phyloP scores from a whole-genome alignment of 1,284 basidiomycete species.

The Xerocomus nothofagi region DNA sequence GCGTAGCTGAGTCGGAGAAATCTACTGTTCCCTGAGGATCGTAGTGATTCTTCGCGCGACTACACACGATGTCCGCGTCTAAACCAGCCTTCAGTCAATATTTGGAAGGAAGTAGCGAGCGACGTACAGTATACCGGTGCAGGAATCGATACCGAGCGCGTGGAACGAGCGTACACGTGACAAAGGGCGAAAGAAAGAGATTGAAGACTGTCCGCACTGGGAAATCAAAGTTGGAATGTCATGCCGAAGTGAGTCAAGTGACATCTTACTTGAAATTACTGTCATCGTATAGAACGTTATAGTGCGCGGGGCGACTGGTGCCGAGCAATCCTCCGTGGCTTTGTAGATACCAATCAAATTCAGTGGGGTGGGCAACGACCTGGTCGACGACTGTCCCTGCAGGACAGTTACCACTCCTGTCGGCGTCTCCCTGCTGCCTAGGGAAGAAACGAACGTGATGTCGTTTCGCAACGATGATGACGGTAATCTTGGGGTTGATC shows the following conservation, averaged over 20 bases:
- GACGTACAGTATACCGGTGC: conserved; percentile 80
- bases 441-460: conserved; percentile 82
- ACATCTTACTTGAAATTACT: conserved; percentile 48
- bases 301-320: conserved; percentile 68
- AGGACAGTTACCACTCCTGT: conserved; percentile 69
- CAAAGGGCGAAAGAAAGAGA: conserved; percentile 73
- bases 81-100: conserved; percentile 3
- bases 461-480: conserved; percentile 75
- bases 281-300: conserved; percentile 63
- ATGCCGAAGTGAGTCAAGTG: neutral
- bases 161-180: conserved; percentile 80
- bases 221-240: conserved; percentile 9
- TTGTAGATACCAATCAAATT: conserved; percentile 81
- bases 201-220: conserved; percentile 65
- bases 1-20: conserved; percentile 52
- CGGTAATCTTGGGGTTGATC: conserved; percentile 66
- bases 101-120: neutral
- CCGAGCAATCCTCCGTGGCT: conserved; percentile 72
- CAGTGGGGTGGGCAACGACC: conserved; percentile 69
- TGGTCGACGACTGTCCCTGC: conserved; percentile 76
- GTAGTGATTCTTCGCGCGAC: conserved; percentile 78
- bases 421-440: conserved; percentile 46
- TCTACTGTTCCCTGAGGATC: conserved; percentile 58
- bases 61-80: conserved; percentile 86
- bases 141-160: conserved; percentile 80